Evolutionary conservation across 176 grass and related monocot genomes (phyloP), one percentile per base, ranked within the genome.

Genomic region (Secale cereale): DNA sequence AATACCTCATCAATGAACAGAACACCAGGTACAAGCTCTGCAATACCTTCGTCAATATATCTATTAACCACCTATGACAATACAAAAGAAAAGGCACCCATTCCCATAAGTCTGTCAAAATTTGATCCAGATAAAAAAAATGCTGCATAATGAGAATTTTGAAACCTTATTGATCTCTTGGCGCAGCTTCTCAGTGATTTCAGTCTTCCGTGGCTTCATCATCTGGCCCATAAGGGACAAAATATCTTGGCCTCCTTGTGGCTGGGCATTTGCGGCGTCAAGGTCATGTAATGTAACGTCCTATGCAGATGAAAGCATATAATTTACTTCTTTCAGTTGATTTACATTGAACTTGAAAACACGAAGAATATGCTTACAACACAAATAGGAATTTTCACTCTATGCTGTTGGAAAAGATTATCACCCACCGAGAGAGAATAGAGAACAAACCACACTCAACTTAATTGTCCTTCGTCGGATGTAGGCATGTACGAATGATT

Each of bases 191-290:
- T 94, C 97, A 8, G 93, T 96, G 74, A 98, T 94, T 84, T 98
- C 97, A 92, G 93, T 98, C 82, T 98, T 98, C 22, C 91, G 78
- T 73, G 97, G 88, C 27, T 92, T 98, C 93, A 98, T 99, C 91
- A 99, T 98, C 79, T 94, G 93, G 1, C 97, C 97, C 93, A 98
- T 98, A 74, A 98, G 89, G 27, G 93, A 98, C 66, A 94, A 86
- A 87, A 98, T 98, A 86, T 98, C 97, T 79, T 96, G 97, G 12
- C 93, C 97, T 81, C 97, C 93, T 92, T 98, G 97, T 86, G 97
- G 97, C 19, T 89, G 93, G 88, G 97, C 93, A 96, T 98, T 98
- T 86, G 97, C 90, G 6, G 97, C 93, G 86, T 98, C 97, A 78
- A 98, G 89, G 78, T 96, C 97, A 89, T 98, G 97, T 36, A 94